Percentiles rank a stretch among this genome's conserved stretches.
These are phyloP conservation scores for Amesomyces nigricolor DNA, from an alignment of 2,329 filamentous ascomycete genomes.

Conservation along the genomic window DNA sequence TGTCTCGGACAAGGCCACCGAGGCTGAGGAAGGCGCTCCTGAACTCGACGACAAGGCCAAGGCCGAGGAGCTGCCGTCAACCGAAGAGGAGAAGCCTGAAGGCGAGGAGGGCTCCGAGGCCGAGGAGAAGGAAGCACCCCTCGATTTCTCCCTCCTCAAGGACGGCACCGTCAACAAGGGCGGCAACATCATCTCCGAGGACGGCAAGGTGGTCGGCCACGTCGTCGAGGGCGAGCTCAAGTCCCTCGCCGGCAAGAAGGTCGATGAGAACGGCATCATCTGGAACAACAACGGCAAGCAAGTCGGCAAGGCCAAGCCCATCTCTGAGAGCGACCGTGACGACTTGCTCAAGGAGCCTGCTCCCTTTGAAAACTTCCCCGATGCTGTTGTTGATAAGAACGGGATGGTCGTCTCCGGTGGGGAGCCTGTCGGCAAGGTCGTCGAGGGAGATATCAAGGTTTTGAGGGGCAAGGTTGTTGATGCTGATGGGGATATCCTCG, in stretches of 20 bases:
- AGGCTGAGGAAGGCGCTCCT: not conserved
- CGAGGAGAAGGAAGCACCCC: not conserved
- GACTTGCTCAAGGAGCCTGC: constrained; percentile 39
- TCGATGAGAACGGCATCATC: constrained; percentile 62
- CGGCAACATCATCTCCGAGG: constrained; percentile 47
- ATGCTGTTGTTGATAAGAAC: constrained; percentile 46
- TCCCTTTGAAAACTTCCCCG: constrained; percentile 54
- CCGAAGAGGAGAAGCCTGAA: not conserved
- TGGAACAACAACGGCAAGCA: constrained; percentile 65
- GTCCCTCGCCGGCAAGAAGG: constrained; percentile 57
- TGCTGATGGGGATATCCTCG: constrained; percentile 62
- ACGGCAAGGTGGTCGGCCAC: constrained; percentile 54
- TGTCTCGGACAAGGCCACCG: constrained; percentile 11
- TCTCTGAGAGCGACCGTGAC: constrained; percentile 50
- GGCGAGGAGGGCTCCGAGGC: constrained; percentile 28
- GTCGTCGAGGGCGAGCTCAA: constrained; percentile 60
- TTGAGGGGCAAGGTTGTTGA: constrained; percentile 62
- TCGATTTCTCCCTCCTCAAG: constrained; percentile 13
- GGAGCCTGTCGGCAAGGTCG: constrained; percentile 53
- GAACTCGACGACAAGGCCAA: not conserved
- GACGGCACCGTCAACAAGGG: constrained; percentile 51
- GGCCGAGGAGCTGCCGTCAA: not conserved
- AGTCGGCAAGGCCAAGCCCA: constrained; percentile 60
- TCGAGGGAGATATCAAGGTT: constrained; percentile 59
- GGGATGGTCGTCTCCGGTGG: constrained; percentile 48